Conservation (phyloP, 1,139 yeast genomes). For the Pichia sp. region DNA sequence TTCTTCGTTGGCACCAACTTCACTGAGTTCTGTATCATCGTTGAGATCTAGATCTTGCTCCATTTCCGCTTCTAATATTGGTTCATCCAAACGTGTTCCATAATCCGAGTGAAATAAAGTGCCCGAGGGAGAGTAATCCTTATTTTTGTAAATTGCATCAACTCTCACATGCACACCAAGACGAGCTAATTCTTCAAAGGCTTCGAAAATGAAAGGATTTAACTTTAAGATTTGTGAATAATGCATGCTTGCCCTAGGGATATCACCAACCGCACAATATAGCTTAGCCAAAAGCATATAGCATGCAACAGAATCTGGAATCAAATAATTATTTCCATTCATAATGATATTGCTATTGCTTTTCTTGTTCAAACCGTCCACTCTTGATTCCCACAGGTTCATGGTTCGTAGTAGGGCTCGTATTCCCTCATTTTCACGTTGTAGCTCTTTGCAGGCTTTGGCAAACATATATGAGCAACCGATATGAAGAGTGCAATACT, state of each 20-base stretch:
- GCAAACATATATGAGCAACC: slow-evolving; percentile 75
- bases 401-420: slow-evolving; percentile 47
- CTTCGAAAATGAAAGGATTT: slow-evolving; percentile 85
- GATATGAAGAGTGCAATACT: slow-evolving; percentile 41
- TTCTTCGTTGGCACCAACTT: slow-evolving; percentile 2
- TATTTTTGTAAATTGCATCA: slow-evolving; percentile 48
- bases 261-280: slow-evolving; percentile 54
- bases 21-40: slow-evolving; percentile 1
- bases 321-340: slow-evolving; percentile 23
- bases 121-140: neutral
- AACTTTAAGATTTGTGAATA: slow-evolving; percentile 64
- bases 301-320: slow-evolving; percentile 64
- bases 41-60: slow-evolving; percentile 10
- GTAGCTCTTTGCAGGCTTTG: slow-evolving; percentile 55
- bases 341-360: slow-evolving; percentile 4
- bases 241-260: slow-evolving; percentile 59
- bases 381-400: slow-evolving; percentile 31
- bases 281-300: slow-evolving; percentile 69
- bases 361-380: slow-evolving; percentile 1
- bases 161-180: slow-evolving; percentile 67
- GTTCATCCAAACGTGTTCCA: slow-evolving; percentile 3
- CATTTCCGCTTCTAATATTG: slow-evolving; percentile 6
- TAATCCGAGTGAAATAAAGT: neutral
- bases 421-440: slow-evolving; percentile 60
- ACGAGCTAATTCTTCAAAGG: slow-evolving; percentile 70